A percentile compares a stretch with the other conserved stretches of the same genome.
Conservation (phyloP, 345 rosid genomes). For the Cochlearia excelsa region DNA sequence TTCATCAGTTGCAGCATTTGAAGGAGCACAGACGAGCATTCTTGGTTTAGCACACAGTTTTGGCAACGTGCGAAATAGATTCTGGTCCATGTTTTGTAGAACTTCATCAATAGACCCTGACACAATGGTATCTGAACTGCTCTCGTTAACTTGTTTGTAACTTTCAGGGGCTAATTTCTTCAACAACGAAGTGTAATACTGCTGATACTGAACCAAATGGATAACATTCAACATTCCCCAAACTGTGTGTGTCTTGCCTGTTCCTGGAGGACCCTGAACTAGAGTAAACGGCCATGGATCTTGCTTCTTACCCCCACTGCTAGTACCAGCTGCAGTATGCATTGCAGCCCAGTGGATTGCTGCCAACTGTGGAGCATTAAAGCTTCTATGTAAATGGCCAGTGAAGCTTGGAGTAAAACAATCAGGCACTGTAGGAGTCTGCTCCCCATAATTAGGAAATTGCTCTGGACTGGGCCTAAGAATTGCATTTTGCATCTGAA, state of each 20-base stretch:
- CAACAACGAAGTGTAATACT: slow-evolving; percentile 88
- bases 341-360: slow-evolving; percentile 99
- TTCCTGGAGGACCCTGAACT: slow-evolving; percentile 99
- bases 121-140: slow-evolving; percentile 58
- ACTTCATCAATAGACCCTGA: slow-evolving; percentile 96
- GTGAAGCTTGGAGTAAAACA: slow-evolving; percentile 87
- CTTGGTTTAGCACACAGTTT: slow-evolving; percentile 96
- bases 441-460: slow-evolving; percentile 91
- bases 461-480: slow-evolving; percentile 88
- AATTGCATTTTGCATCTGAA: slow-evolving; percentile 93
- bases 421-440: slow-evolving; percentile 87
- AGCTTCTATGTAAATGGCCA: slow-evolving; percentile 72
- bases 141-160: slow-evolving; percentile 77
- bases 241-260: slow-evolving; percentile 98
- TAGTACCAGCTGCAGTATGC: slow-evolving; percentile 99
- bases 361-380: slow-evolving; percentile 86
- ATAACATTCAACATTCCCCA: slow-evolving; percentile 99
- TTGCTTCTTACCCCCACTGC: slow-evolving; percentile 77
- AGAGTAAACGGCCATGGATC: slow-evolving; percentile 99
- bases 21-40: slow-evolving; percentile 99
- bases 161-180: slow-evolving; percentile 97
- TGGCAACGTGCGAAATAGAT: slow-evolving; percentile 87
- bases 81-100: slow-evolving; percentile 98
- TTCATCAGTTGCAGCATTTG: slow-evolving; percentile 99
- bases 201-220: slow-evolving; percentile 98